Evolutionary conservation across 352 stramenopile species (phyloP).

Genomic region (Phytophthora citrophthora): DNA sequence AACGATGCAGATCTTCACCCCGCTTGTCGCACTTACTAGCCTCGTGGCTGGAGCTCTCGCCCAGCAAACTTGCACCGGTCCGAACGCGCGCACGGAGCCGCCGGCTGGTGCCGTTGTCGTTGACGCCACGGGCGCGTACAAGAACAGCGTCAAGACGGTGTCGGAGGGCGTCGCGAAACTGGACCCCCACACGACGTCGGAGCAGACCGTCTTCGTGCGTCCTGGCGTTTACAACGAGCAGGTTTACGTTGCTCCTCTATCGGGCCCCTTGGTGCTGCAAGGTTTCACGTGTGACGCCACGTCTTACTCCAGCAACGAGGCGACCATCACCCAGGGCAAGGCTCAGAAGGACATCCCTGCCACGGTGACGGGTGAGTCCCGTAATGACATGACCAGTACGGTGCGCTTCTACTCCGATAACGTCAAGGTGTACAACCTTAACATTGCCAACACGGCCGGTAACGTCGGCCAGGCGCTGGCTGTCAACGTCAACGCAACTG

Average conservation of each 20-base stretch:
- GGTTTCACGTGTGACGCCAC: constrained; percentile 29
- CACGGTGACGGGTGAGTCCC: constrained; percentile 17
- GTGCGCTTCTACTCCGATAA: constrained; percentile 32
- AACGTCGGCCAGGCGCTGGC: constrained; percentile 30
- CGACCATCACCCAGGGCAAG: constrained; percentile 34
- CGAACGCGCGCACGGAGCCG: constrained; percentile 18
- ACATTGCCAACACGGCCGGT: constrained; percentile 33
- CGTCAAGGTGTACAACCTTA: constrained; percentile 42
- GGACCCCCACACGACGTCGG: constrained; percentile 22
- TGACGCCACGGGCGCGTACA: constrained; percentile 26
- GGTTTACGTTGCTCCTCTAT: constrained; percentile 18
- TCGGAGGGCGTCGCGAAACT: constrained; percentile 17
- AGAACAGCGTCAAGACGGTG: constrained; percentile 31
- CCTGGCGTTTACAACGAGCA: constrained; percentile 34
- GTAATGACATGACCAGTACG: constrained; percentile 36
- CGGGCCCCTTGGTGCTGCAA: constrained; percentile 26
- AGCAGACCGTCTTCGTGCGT: constrained; percentile 32
- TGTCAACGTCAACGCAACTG: constrained; percentile 29
- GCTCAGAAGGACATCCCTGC: constrained; percentile 34
- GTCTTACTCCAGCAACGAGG: constrained; percentile 28
- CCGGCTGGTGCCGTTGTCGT: constrained; percentile 26
- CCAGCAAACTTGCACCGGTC: constrained; percentile 13
- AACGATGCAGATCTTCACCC: constrained; percentile 24
- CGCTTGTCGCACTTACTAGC: constrained; percentile 21
- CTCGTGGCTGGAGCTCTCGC: constrained; percentile 17